Evolutionary conservation across 495 filamentous ascomycete species (phyloP).

Genomic region (Paragyromitra xinjiangensis): DNA sequence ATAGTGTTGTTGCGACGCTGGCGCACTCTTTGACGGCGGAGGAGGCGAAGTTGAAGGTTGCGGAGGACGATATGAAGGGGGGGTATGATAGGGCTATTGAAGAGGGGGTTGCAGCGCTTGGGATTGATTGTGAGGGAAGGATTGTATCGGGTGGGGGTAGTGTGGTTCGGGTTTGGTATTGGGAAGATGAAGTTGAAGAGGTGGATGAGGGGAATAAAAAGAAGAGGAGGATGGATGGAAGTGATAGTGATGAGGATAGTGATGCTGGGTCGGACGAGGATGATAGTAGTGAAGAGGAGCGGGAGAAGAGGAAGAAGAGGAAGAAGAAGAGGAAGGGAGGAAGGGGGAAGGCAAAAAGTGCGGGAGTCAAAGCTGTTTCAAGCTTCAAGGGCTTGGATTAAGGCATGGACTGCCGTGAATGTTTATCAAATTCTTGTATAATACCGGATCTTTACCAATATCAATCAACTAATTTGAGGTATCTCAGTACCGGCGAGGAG

Average conservation of each 20-base stretch:
- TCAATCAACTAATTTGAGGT: not conserved
- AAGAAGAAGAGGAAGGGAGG: conserved; percentile 56
- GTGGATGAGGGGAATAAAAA: conserved; percentile 25
- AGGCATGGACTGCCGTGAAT: not conserved
- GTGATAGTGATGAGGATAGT: conserved; percentile 38
- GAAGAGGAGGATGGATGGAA: conserved; percentile 30
- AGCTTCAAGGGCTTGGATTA: conserved; percentile 52
- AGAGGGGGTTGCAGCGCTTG: conserved; percentile 54
- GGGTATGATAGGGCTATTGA: conserved; percentile 36
- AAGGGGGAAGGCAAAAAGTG: conserved; percentile 53
- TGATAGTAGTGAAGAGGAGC: conserved; percentile 42
- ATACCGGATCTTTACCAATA: not conserved
- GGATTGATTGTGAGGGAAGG: conserved; percentile 52
- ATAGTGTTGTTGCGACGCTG: conserved; percentile 49
- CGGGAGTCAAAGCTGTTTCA: conserved; percentile 40
- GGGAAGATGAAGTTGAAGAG: conserved; percentile 23
- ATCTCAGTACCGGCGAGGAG: not conserved
- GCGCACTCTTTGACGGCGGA: conserved; percentile 46
- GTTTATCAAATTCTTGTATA: not conserved
- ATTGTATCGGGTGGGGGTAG: conserved; percentile 47
- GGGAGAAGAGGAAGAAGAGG: conserved; percentile 42
- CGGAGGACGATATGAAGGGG: conserved; percentile 7
- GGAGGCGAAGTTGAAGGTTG: conserved; percentile 33
- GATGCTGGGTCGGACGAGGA: conserved; percentile 28
- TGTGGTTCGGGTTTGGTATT: conserved; percentile 50